Percentiles rank a stretch among this genome's conserved stretches.
Evolutionary conservation across 177 flowering plant genomes (phyloP).

Genomic region (Vitis hybrid): DNA sequence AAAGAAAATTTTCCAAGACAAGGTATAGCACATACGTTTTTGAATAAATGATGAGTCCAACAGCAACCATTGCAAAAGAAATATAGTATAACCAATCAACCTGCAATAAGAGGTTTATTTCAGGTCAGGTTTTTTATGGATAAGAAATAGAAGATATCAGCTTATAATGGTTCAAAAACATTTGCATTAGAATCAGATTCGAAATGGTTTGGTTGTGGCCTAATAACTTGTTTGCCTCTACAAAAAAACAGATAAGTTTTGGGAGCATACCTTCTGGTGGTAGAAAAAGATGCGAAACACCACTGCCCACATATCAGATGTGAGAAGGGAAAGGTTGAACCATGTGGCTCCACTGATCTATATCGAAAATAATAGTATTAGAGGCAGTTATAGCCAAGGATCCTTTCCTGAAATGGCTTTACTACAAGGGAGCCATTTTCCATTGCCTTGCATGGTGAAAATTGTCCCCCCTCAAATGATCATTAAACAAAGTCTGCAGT

Average conservation of each 20-base stretch:
- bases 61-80: constrained; percentile 48
- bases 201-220: no score
- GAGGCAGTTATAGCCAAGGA: not conserved
- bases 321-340: constrained; percentile 76
- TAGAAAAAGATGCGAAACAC: constrained; percentile 62
- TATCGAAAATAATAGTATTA: constrained; percentile 5
- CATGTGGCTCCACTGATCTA: constrained; percentile 71
- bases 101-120: constrained; percentile 36
- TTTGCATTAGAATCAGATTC: no score
- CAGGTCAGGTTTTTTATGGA: not conserved
- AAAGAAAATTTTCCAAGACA: not conserved
- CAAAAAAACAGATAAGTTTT: no score
- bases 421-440: no score
- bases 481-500: no score
- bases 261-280: constrained; percentile 53
- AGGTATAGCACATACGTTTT: constrained; percentile 35
- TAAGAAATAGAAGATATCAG: not conserved
- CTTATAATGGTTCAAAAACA: not conserved
- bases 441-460: no score
- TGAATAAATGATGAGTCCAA: constrained; percentile 71
- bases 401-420: no score
- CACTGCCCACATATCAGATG: constrained; percentile 88
- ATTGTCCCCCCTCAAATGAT: no score
- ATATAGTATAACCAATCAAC: constrained; percentile 75
- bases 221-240: not conserved